phyloP scores from a whole-genome alignment of 768 basidiomycete genomes.

The Termitomyces sp. region DNA sequence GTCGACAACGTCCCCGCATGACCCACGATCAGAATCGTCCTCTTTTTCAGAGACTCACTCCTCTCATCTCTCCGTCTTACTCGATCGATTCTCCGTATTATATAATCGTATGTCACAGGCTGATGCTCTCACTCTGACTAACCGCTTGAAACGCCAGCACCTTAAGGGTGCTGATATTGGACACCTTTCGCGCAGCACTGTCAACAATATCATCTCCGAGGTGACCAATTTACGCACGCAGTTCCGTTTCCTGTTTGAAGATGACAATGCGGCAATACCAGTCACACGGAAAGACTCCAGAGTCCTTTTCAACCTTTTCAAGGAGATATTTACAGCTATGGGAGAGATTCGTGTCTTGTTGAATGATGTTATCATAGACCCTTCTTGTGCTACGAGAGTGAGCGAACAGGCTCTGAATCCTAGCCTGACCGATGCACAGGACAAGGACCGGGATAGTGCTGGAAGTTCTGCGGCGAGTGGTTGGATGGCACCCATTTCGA shows the following conservation, averaged over 20 bases:
- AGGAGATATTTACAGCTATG: conserved; percentile 79
- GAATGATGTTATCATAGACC: conserved; percentile 90
- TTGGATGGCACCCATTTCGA: conserved; percentile 87
- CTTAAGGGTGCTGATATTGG: conserved; percentile 80
- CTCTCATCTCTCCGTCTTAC: conserved; percentile 46
- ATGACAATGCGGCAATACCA: conserved; percentile 55
- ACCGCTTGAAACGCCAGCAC: conserved; percentile 87
- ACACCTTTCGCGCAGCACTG: conserved; percentile 79
- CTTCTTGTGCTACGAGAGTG: conserved; percentile 63
- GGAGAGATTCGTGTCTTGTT: conserved; percentile 75
- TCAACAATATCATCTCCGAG: conserved; percentile 70
- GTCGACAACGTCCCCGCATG: conserved; percentile 41
- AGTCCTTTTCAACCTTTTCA: conserved; percentile 75
- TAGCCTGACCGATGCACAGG: conserved; percentile 38
- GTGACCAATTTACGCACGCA: conserved; percentile 60
- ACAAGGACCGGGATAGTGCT: conserved; percentile 25
- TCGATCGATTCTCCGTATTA: conserved; percentile 61
- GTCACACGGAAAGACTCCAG: conserved; percentile 81
- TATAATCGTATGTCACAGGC: conserved; percentile 56
- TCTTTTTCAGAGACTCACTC: conserved; percentile 54
- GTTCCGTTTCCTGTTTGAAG: conserved; percentile 70
- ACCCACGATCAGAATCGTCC: conserved; percentile 70
- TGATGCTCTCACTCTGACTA: conserved; percentile 83
- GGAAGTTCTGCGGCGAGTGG: conserved; percentile 32
- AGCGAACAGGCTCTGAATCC: conserved; percentile 67